These are phyloP conservation scores for Fomitopsis pinicola DNA, from an alignment of 1,284 basidiomycete genomes.

Conservation along the genomic window DNA sequence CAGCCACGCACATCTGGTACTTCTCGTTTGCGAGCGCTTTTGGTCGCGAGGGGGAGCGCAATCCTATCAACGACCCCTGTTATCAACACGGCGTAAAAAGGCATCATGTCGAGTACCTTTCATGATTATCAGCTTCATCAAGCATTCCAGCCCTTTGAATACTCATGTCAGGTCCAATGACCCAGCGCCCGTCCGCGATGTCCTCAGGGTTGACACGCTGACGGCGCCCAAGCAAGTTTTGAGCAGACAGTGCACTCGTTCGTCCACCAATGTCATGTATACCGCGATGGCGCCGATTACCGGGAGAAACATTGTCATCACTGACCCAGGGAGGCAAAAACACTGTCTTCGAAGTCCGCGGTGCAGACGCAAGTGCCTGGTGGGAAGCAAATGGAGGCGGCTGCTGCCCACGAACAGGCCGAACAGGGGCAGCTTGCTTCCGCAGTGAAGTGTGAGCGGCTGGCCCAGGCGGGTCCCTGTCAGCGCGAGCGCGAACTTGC, in stretches of 20 bases:
- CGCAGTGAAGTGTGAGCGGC: background rate
- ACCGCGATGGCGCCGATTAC: slow-evolving; percentile 1
- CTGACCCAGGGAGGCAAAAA: background rate
- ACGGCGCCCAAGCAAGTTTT: background rate
- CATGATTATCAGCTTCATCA: background rate
- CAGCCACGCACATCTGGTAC: background rate
- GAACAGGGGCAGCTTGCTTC: background rate
- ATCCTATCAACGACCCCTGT: too few relatives aligned
- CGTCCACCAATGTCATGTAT: slow-evolving; percentile 1
- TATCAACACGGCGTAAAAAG: too few relatives aligned
- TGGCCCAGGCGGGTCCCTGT: background rate
- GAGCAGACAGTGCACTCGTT: background rate
- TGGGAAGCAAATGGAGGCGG: background rate
- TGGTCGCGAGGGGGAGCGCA: background rate
- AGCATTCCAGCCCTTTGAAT: background rate
- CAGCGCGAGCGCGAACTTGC: background rate
- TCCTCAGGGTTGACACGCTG: background rate
- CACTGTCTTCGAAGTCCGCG: background rate
- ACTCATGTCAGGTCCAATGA: background rate
- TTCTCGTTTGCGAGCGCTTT: background rate
- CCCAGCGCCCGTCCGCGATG: background rate
- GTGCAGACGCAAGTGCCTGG: background rate
- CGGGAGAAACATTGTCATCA: background rate
- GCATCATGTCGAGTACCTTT: background rate
- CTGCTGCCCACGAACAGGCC: background rate